A percentile compares a stretch with the other conserved stretches of the same genome.
These are phyloP conservation scores for Zasmidium cellare DNA, from an alignment of 2,329 filamentous ascomycete genomes.

Conservation along the genomic window DNA sequence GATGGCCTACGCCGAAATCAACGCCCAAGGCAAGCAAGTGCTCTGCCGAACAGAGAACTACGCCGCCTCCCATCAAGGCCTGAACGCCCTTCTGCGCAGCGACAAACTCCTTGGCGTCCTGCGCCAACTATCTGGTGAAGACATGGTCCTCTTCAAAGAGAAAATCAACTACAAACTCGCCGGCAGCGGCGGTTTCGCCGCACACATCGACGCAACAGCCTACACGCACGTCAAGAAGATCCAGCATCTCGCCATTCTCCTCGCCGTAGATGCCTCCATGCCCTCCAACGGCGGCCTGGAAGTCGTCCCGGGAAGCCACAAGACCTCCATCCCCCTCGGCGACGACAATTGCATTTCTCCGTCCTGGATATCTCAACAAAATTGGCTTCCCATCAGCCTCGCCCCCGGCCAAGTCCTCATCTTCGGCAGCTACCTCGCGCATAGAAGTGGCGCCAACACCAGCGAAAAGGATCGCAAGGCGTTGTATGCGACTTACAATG, in stretches of 20 bases:
- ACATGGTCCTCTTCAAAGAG: conserved; percentile 47
- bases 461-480: conserved; percentile 39
- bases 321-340: conserved; percentile 37
- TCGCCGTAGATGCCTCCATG: conserved; percentile 41
- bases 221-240: conserved; percentile 45
- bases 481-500: conserved; percentile 47
- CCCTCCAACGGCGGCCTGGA: conserved; percentile 41
- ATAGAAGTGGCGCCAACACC: conserved; percentile 38
- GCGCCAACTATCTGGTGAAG: conserved; percentile 36
- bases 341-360: conserved; percentile 37
- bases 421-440: conserved; percentile 44
- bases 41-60: conserved; percentile 31
- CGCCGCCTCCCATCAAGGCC: conserved; percentile 29
- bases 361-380: conserved; percentile 37
- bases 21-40: conserved; percentile 20
- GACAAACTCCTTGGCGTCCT: conserved; percentile 34
- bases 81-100: conserved; percentile 40
- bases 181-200: conserved; percentile 43
- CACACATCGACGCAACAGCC: conserved; percentile 44
- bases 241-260: conserved; percentile 42
- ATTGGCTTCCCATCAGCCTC: conserved; percentile 38
- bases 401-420: conserved; percentile 39
- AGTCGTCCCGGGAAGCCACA: conserved; percentile 41
- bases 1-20: conserved; percentile 32
- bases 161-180: conserved; percentile 47